Evolutionary conservation across 1,284 basidiomycete species (phyloP), one percentile per base, ranked within the genome.

Genomic region (Trametes sp.): DNA sequence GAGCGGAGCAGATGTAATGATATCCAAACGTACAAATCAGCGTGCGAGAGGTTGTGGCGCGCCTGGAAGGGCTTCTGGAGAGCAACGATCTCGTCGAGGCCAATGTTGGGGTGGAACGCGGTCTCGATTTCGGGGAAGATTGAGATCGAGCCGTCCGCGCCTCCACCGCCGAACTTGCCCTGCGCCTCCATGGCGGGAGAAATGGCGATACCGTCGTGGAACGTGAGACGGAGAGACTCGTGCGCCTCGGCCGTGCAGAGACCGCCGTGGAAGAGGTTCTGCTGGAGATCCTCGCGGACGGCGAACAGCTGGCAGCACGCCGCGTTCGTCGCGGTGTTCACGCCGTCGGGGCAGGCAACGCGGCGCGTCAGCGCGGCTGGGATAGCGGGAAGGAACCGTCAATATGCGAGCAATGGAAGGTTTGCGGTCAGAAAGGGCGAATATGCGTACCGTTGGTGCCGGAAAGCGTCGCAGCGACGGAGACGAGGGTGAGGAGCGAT

Each of bases 91-190:
- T 72, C 69, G 58, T 73, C 72, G 36, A 61, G 54, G 23, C 44
- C 59, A 29, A 61, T 61, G 10, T 48, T 54, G 33, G 49, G 52
- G 53, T 60, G 52, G 59, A 60, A 67, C 21, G 48, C 49, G 24
- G 69, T 69, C 59, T 73, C 72, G 51, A 66, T 65, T 24, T 65
- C 61, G 24, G 61, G 26, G 62, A 73, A 73, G 45, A 63, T 60
- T n/a, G 62, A 53, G 48, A 73, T 70, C 23, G 72, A 73, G 16
- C 72, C 70, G 49, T 69, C 69, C 44, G 69, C 69, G 10, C 69
- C 69, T 46, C 66, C 66, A 16, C 69, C 69, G n/a, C 69, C 65
- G 59, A 69, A 67, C 45, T 64, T 50, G 51, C 67, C 67, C 36
- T 61, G 58, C 7, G 57, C 57, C 28, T 57, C 49, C 2, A 69